Evolutionary conservation across 2,329 filamentous ascomycete genomes (phyloP).

Genomic region (Pseudogymnoascus sp.): DNA sequence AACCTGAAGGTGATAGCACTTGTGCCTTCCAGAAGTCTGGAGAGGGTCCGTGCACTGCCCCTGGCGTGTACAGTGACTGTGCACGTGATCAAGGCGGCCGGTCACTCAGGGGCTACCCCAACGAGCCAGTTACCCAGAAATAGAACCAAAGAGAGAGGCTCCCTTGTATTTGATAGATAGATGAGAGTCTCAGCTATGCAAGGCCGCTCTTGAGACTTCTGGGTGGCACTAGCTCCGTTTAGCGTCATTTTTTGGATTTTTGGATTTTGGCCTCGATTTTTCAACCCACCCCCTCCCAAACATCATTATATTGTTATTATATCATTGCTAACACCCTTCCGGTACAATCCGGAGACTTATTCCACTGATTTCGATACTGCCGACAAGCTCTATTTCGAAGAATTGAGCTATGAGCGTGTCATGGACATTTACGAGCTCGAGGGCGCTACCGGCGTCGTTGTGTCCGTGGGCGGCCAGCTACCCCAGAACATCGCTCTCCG

Average conservation of each 20-base stretch:
- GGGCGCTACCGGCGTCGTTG: slow-evolving; percentile 75
- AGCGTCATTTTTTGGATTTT: not conserved
- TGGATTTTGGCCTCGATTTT: slow-evolving; percentile 7
- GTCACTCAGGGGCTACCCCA: not conserved
- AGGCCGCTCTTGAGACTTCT: not conserved
- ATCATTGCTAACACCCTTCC: slow-evolving; percentile 16
- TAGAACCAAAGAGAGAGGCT: not conserved
- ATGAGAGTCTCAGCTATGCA: not conserved
- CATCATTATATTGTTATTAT: not conserved
- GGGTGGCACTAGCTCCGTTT: not conserved
- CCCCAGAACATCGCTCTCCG: slow-evolving; percentile 96
- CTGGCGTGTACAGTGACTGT: not conserved
- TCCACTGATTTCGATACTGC: slow-evolving; percentile 81
- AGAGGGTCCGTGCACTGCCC: not conserved
- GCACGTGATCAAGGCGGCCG: not conserved
- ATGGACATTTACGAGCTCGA: slow-evolving; percentile 99
- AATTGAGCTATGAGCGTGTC: slow-evolving; percentile 91
- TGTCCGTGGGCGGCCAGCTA: slow-evolving; percentile 91
- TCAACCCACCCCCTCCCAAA: not conserved
- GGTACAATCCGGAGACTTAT: slow-evolving; percentile 68
- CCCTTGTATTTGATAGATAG: not conserved
- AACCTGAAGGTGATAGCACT: not conserved
- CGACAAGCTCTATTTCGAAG: slow-evolving; percentile 93
- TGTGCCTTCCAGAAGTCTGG: not conserved
- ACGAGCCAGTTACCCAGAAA: not conserved